A percentile compares a stretch with the other conserved stretches of the same genome.
Conservation (phyloP, 2,329 filamentous ascomycete species). For the Cladosporium austrohemisphaericum region DNA sequence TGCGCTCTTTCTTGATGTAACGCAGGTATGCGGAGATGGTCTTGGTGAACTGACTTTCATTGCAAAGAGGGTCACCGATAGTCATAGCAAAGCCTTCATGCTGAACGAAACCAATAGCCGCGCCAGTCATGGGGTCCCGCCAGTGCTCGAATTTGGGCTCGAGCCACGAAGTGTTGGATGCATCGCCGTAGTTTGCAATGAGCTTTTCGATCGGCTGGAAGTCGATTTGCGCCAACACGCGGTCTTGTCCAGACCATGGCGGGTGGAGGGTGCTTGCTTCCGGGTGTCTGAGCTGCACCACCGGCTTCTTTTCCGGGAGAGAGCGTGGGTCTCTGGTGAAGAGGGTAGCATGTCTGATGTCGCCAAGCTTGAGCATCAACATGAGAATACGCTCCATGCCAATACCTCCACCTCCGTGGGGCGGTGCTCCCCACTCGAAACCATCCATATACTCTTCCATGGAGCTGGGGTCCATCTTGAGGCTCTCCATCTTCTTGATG, state of each 20-base stretch:
- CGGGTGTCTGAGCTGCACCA: slow-evolving; percentile 71
- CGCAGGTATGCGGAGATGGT: slow-evolving; percentile 72
- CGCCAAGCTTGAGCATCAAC: slow-evolving; percentile 78
- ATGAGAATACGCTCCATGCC: slow-evolving; percentile 86
- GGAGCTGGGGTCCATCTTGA: slow-evolving; percentile 71
- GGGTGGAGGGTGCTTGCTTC: slow-evolving; percentile 78
- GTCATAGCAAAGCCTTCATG: slow-evolving; percentile 77
- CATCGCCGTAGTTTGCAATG: slow-evolving; percentile 92
- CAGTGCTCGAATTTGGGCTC: slow-evolving; percentile 85
- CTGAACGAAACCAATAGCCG: slow-evolving; percentile 77
- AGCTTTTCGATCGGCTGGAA: slow-evolving; percentile 77
- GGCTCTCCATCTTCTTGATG: slow-evolving; percentile 70
- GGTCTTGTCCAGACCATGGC: slow-evolving; percentile 56
- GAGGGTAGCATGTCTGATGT: slow-evolving; percentile 82
- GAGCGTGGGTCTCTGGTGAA: slow-evolving; percentile 89
- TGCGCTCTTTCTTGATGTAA: slow-evolving; percentile 66
- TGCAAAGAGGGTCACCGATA: slow-evolving; percentile 83
- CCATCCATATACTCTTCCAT: slow-evolving; percentile 90
- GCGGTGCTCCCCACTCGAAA: slow-evolving; percentile 83
- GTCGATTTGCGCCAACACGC: slow-evolving; percentile 46
- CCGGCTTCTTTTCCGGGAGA: slow-evolving; percentile 64
- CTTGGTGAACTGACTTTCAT: slow-evolving; percentile 65
- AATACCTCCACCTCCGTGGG: slow-evolving; percentile 85
- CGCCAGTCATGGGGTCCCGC: slow-evolving; percentile 74
- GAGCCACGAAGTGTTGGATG: slow-evolving; percentile 89